A percentile compares a stretch with the other conserved stretches of the same genome.
Conservation (phyloP, 202 grass and related monocot genomes). For the Saccharum hybrid region DNA sequence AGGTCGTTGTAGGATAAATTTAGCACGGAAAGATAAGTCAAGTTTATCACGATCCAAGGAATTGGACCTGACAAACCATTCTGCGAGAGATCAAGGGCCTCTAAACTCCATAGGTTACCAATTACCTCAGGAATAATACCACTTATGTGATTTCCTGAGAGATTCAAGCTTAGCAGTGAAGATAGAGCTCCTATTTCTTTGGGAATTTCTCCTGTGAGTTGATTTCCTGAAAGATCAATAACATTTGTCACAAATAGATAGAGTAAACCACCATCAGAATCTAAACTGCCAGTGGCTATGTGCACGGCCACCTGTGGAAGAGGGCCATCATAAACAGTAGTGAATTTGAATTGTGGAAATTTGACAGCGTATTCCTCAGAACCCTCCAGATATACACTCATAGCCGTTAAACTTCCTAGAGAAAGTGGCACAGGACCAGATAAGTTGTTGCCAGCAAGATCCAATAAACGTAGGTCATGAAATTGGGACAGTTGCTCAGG, state of each 20-base stretch:
- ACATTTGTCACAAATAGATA: too few species aligned
- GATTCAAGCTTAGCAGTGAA: neutral
- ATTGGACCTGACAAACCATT: constrained; percentile 3
- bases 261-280: too few species aligned
- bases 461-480: neutral
- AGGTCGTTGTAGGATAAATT: neutral
- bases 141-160: neutral
- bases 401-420: neutral
- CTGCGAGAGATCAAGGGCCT: constrained; percentile 1
- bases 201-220: constrained; percentile 2
- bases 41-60: neutral
- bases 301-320: neutral
- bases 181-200: constrained; percentile 1
- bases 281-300: too few species aligned
- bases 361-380: too few species aligned
- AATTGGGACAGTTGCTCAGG: constrained; percentile 31
- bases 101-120: neutral
- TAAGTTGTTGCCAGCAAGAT: neutral
- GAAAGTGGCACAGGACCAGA: neutral
- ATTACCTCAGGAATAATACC: constrained; percentile 9
- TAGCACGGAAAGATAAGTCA: rapidly evolving
- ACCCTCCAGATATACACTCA: neutral
- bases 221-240: neutral
- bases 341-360: neutral
- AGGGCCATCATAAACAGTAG: neutral